Evolutionary conservation across 2,329 filamentous ascomycete genomes (phyloP).

Genomic region (Pseudopithomyces chartarum): DNA sequence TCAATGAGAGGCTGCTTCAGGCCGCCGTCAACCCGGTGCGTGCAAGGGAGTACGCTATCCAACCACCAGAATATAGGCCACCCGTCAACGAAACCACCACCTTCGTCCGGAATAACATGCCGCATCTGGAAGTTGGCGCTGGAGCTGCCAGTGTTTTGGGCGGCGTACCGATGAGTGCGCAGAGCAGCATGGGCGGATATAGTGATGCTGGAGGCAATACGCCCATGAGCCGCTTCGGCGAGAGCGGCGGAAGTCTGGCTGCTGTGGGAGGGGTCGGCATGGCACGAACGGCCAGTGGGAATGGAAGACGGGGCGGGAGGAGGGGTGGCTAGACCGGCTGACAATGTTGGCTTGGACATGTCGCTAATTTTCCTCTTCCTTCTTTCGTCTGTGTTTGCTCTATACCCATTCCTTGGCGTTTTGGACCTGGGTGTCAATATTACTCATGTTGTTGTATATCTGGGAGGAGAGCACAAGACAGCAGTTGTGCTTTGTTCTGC

Average conservation of each 20-base stretch:
- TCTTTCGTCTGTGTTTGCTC: neutral
- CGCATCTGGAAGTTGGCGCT: slow-evolving; percentile 39
- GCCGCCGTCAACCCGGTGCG: slow-evolving; percentile 36
- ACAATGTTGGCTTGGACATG: neutral
- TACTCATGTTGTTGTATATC: neutral
- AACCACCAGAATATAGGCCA: slow-evolving; percentile 37
- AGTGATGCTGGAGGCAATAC: slow-evolving; percentile 44
- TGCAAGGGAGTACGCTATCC: slow-evolving; percentile 23
- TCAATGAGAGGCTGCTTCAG: slow-evolving; percentile 46
- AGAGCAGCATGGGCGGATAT: slow-evolving; percentile 44
- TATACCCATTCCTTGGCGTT: slow-evolving; percentile 1
- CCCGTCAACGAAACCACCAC: slow-evolving; percentile 41
- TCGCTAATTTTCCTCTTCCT: neutral
- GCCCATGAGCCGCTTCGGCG: slow-evolving; percentile 42
- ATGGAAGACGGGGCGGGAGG: slow-evolving; percentile 39
- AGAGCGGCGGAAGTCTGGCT: slow-evolving; percentile 24
- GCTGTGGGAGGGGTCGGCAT: slow-evolving; percentile 34
- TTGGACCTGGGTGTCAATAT: neutral
- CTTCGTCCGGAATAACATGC: slow-evolving; percentile 32
- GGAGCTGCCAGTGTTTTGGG: slow-evolving; percentile 20
- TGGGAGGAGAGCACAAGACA: neutral
- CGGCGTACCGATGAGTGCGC: slow-evolving; percentile 47
- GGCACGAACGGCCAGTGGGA: slow-evolving; percentile 45
- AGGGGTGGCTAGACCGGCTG: slow-evolving; percentile 12
- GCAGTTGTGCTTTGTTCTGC: neutral